phyloP scores from a whole-genome alignment of 345 rosid species.

The Eucalyptus cladocalyx region DNA sequence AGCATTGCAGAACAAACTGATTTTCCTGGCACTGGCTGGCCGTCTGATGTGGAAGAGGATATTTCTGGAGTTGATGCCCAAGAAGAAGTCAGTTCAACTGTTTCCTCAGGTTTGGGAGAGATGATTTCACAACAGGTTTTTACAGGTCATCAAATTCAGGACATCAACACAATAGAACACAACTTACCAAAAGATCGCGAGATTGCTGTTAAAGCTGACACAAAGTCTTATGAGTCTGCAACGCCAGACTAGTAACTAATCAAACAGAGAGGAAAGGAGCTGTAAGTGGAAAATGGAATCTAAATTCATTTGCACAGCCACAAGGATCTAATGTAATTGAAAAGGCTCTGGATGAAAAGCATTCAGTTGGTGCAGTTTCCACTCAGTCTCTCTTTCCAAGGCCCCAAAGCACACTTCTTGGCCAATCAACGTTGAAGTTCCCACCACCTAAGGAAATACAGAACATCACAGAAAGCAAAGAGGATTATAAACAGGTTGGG shows the following conservation, averaged over 20 bases:
- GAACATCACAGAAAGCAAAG: not conserved
- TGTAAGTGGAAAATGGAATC: not conserved
- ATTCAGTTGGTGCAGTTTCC: constrained; percentile 10
- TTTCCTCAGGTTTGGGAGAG: constrained; percentile 15
- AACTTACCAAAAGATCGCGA: not conserved
- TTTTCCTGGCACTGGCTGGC: constrained; percentile 14
- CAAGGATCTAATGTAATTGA: constrained; percentile 11
- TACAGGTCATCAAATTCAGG: constrained; percentile 1
- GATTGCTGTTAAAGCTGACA: constrained; percentile 9
- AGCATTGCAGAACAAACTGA: constrained; percentile 32
- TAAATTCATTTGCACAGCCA: not conserved
- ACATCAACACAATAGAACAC: constrained; percentile 1
- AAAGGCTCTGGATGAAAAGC: constrained; percentile 7
- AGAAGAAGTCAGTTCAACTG: constrained; percentile 9
- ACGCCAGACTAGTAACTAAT: not conserved
- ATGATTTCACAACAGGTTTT: constrained; percentile 3
- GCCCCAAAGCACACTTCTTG: constrained; percentile 19
- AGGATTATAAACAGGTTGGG: constrained; percentile 23
- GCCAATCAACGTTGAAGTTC: constrained; percentile 19
- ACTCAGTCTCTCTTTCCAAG: constrained; percentile 12
- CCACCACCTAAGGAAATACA: constrained; percentile 9
- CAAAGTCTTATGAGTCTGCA: constrained; percentile 16
- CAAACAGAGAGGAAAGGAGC: constrained; percentile 1
- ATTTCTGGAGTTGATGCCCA: constrained; percentile 4
- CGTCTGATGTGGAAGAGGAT: constrained; percentile 50